Base-by-base conservation (phyloP, 169 alveolate species). In the Amoebophrya sp. region DNA sequence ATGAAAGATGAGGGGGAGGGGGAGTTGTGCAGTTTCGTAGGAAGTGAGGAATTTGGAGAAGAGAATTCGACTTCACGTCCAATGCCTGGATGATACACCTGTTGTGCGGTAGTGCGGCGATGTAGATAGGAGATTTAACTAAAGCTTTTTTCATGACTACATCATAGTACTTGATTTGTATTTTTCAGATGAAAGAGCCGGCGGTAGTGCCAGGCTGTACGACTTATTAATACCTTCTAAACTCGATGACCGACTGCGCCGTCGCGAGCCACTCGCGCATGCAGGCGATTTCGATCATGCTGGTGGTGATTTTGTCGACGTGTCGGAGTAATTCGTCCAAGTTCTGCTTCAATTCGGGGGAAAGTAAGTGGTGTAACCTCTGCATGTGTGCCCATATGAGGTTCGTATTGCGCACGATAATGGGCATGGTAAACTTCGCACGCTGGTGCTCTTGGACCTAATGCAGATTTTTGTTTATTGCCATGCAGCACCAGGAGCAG, bases 321-420 rank as follows among this genome's bases (percentile, higher is more conserved):
- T 47, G 66, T 47, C 7, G 29, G 66, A 47, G 18, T 47, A 92
- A n/a, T 40, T 77, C 92, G 91, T 95, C 95, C 89, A 91, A 92
- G 40, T 95, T 94, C 39, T 41, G 77, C 93, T 89, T 89, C 89
- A 96, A 91, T 90, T 94, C 92, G 1, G 96, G 95, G 33, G 96
- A 77, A 93, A 95, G 93, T 92, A 94, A 93, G 53, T 94, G 94
- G n/a, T 95, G 95, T 39, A 92, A 92, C 91, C 97, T 93, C 95
- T 96, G 96, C 96, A 95, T 94, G 95, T 96, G 97, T n/a, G 97
- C 96, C 92, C 95, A 91, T 25, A 95, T 93, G 88, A 96, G 93
- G 77, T 77, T 32, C 40, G 3, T 77, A 14, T 77, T 77, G 0
- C 54, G 14, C 77, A 25, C 77, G 12, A 66, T 66, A 0, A 66